Evolutionary conservation across 106 monocot species (phyloP), one percentile per base, ranked within the genome.

Genomic region (Dendrobium huoshanense): DNA sequence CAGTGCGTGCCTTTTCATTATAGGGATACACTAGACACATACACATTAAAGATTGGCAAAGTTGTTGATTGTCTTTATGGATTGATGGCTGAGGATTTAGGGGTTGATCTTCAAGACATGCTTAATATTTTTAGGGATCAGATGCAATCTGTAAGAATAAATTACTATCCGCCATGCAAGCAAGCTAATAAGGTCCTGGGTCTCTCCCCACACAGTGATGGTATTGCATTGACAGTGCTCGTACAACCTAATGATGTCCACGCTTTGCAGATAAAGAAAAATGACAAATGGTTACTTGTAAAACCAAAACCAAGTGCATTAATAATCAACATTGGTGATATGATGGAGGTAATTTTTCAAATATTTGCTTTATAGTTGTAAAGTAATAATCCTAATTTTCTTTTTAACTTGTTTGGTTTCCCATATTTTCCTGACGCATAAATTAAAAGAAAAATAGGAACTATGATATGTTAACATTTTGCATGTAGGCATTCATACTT

Each of bases 251-350:
- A 59, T 45, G 73, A 79, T 20, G 72, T 79, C 1, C 20, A 51
- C 7, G 83, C 78, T 1, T 17, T 83, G 72, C 83, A 83, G 55
- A 79, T 83, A 24, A 76, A 45, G 24, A 80, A 72, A 24, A 48
- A 80, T 47, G 70, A 45, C 13, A 51, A 45, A 24, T 80, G 80
- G 80, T 9, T 80, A 10, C 47, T 64, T 31, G 64, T 80, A 17
- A 48, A 49, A 48, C 45, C 70, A 10, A 27, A 4, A n/a, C 80
- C 80, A 8, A 24, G 72, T 3, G 67, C 80, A 27, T 31, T 80
- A 49, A 27, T 80, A 11, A 41, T 70, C 54, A 80, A 80, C 51
- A 31, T 80, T n/a, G 80, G 80, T 29, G 80, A 80, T 22, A 19
- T 19, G 1, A 16, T 80, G 16, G 80, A 80, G 80, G 80, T 80